Percentiles rank a stretch among this genome's conserved stretches.
phyloP scores from a whole-genome alignment of 31 red algal species.

The Bonnemaisonia californica region DNA sequence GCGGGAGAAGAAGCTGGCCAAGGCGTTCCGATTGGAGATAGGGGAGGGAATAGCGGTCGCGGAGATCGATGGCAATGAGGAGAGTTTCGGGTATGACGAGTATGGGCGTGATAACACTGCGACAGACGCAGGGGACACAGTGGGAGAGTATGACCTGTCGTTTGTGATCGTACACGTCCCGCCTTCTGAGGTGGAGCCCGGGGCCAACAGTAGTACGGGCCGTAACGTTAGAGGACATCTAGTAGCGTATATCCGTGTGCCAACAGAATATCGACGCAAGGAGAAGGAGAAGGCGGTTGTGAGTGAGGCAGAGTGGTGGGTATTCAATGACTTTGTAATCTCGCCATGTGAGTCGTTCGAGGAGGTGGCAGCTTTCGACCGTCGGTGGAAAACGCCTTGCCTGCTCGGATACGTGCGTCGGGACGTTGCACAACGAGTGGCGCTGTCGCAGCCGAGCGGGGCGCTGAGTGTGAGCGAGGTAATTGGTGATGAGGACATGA shows the following conservation, averaged over 20 bases:
- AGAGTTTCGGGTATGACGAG: slow-evolving; percentile 44
- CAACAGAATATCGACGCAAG: slow-evolving; percentile 40
- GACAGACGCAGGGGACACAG: slow-evolving; percentile 37
- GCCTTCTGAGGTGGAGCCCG: slow-evolving; percentile 1
- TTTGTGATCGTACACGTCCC: slow-evolving; percentile 75
- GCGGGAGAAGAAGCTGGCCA: slow-evolving; percentile 45
- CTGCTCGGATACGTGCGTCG: slow-evolving; percentile 83
- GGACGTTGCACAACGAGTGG: slow-evolving; percentile 55
- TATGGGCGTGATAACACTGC: not conserved
- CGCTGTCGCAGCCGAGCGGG: not conserved
- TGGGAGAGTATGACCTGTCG: slow-evolving; percentile 74
- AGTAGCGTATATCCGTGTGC: slow-evolving; percentile 72
- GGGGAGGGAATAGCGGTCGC: slow-evolving; percentile 45
- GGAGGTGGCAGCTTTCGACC: slow-evolving; percentile 79
- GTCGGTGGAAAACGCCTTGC: slow-evolving; percentile 74
- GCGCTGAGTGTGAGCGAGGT: slow-evolving; percentile 57
- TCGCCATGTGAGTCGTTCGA: slow-evolving; percentile 66
- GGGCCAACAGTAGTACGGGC: slow-evolving; percentile 8
- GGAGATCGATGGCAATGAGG: slow-evolving; percentile 11
- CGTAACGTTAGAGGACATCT: slow-evolving; percentile 61
- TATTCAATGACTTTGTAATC: slow-evolving; percentile 98
- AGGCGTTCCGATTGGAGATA: slow-evolving; percentile 52
- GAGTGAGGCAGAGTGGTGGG: slow-evolving; percentile 74
- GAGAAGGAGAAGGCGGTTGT: not conserved
- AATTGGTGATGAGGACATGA: slow-evolving; percentile 55